Evolutionary conservation across 495 filamentous ascomycete genomes (phyloP), one percentile per base, ranked within the genome.

Genomic region (Penicillium soppii): DNA sequence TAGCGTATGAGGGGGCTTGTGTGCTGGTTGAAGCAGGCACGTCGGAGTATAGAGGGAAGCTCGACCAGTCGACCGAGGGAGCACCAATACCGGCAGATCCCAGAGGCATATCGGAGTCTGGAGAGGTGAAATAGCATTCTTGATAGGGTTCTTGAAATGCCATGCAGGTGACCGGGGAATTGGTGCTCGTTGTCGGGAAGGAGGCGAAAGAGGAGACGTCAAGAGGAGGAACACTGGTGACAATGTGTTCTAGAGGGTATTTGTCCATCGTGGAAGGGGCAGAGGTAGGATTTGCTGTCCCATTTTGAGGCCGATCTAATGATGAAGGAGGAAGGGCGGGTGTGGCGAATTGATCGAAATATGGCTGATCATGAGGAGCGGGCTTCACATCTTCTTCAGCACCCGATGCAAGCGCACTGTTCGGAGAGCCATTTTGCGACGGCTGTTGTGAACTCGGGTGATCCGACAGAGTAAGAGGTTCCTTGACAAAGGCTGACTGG

Each of bases 361-460:
- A 83, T 25, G 82, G 76, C 48, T 76, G 74, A 52, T 89, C 85
- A 38, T 89, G 75, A 25, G 85, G 82, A 39, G 79, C 71, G n/a
- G 76, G 74, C 53, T 82, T 81, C 33, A 82, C 69, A 50, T 84
- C 82, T n/a, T 80, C 74, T 29, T 82, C 76, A 40, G 19, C 21
- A 23, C 78, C 72, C 7, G 82, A 74, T 26, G 58, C 57, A 27
- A 79, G 67, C 16, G 69, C 76, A 57, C 85, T 77, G 48, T 85
- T 68, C 22, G 88, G 88, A 19, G 88, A 91, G 20, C 84, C 78
- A 43, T 89, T 80, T 60, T 87, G 88, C 29, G 87, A 91, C 58
- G 53, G 43, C 19, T 60, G 59, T 45, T 60, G 62, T 8, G 62
- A 63, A 3, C 47, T 27, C 30, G 46, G n/a, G 43, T 47, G 25